Base-by-base conservation (phyloP, 2,329 filamentous ascomycete species). In the Monilinia aucupariae region DNA sequence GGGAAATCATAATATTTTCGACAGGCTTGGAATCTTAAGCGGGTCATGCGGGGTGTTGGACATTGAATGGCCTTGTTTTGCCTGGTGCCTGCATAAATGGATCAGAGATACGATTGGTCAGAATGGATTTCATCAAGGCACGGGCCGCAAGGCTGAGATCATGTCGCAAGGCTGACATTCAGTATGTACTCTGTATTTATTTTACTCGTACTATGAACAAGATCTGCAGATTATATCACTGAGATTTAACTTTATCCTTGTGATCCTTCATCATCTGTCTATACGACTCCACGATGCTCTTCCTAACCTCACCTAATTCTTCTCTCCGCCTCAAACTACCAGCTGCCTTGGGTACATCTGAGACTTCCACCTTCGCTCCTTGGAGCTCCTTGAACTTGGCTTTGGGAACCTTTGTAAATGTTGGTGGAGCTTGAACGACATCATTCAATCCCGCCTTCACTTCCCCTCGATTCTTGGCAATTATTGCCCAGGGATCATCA, bases 311-410 rank as follows among this genome's bases (percentile, higher is more conserved):
- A n/a, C 86, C 85, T 64, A 93, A 73, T 76, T 91, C 88, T 72
- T 91, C 89, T 75, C 88, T 81, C 73, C 85, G 81, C 71, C 86
- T 82, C 76, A 92, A 77, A 78, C 87, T 90, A 17, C 88, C 90
- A 45, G 84, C 86, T 3, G 81, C 77, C 69, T 85, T 85, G 10
- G 89, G 89, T 50, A 92, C 82, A 73, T 89, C 85, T 1, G 80
- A 84, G 30, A 90, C 86, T 64, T 88, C 81, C 0, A 89, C 86
- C 68, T 80, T 81, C 0, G 87, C 87, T 0, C 85, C 85, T 30
- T 83, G 77, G 53, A 84, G 37, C 4, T 54, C 82, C 66, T 74
- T 73, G 20, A 74, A 74, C 56, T 75, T 74, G 63, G 72, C 71
- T 59, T 64, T 74, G 1, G 72, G 72, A 7, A 68, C 48, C n/a